Evolutionary conservation across 768 basidiomycete species (phyloP).

Genomic region (Boletus vermiculosoides): DNA sequence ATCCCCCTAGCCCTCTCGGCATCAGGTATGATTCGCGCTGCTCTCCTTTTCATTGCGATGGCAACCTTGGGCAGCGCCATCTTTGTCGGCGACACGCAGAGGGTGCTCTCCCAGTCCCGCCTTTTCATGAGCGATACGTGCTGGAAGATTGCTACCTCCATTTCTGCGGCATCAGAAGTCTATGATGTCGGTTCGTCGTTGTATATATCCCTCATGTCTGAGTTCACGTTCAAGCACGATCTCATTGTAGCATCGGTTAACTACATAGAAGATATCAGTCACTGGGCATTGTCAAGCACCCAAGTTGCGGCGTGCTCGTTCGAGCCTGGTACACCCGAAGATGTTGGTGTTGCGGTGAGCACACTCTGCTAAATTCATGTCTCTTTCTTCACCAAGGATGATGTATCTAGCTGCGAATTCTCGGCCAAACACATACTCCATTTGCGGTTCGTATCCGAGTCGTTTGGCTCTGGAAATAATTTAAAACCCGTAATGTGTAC

Average conservation of each 20-base stretch:
- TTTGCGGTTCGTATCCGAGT: conserved; percentile 24
- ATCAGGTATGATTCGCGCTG: conserved; percentile 1
- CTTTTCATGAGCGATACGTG: background rate
- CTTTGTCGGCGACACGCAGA: background rate
- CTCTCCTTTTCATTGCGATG: background rate
- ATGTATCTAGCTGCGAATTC: conserved; percentile 6
- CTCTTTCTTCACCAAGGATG: background rate
- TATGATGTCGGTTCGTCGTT: background rate
- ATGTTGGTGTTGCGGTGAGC: conserved; percentile 48
- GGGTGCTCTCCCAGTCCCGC: background rate
- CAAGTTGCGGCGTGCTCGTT: conserved; percentile 51
- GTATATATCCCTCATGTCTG: no score
- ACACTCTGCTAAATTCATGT: background rate
- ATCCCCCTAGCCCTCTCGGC: background rate
- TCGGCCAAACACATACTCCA: conserved; percentile 43
- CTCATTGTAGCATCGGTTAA: conserved; percentile 7
- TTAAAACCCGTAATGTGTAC: no score
- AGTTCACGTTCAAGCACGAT: background rate
- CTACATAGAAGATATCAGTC: conserved; percentile 46
- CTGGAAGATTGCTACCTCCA: background rate
- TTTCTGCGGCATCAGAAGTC: conserved; percentile 5
- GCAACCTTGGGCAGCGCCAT: background rate
- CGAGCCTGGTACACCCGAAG: conserved; percentile 53
- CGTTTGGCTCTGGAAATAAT: background rate
- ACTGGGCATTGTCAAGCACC: conserved; percentile 52